Conservation (phyloP, 345 rosid species). For the Euphorbia lathyris region DNA sequence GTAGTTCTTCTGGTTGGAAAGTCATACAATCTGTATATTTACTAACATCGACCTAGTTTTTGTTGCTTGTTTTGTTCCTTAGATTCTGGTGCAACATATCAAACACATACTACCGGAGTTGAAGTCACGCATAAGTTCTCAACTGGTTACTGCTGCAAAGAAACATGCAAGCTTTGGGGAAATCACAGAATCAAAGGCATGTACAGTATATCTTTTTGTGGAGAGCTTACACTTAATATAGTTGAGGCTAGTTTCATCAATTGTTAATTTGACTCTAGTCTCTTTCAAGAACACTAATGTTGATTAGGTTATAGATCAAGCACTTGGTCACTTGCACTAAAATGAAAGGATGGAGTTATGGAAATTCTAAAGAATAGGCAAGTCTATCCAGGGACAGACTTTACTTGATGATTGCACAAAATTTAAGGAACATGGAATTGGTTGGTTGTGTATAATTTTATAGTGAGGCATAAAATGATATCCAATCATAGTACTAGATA, state of each 20-base stretch:
- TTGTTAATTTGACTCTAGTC: background rate
- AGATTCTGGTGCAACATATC: slow-evolving; percentile 91
- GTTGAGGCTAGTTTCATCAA: background rate
- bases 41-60: background rate
- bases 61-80: slow-evolving; percentile 17
- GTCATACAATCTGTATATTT: background rate
- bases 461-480: background rate
- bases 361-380: background rate
- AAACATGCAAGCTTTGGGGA: slow-evolving; percentile 94
- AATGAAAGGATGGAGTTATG: background rate
- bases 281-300: background rate
- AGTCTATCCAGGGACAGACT: background rate
- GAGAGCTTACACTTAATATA: background rate
- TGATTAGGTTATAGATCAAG: background rate
- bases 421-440: background rate
- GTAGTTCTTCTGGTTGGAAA: background rate
- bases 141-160: slow-evolving; percentile 74
- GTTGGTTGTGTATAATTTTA: background rate
- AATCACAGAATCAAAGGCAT: slow-evolving; percentile 83
- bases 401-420: background rate
- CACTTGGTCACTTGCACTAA: background rate
- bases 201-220: background rate
- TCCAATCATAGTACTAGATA: background rate
- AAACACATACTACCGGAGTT: slow-evolving; percentile 75
- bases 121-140: slow-evolving; percentile 69